Evolutionary conservation across 805 yeast genomes (phyloP), one percentile per base, ranked within the genome.

Genomic region (Lachancea sp.): DNA sequence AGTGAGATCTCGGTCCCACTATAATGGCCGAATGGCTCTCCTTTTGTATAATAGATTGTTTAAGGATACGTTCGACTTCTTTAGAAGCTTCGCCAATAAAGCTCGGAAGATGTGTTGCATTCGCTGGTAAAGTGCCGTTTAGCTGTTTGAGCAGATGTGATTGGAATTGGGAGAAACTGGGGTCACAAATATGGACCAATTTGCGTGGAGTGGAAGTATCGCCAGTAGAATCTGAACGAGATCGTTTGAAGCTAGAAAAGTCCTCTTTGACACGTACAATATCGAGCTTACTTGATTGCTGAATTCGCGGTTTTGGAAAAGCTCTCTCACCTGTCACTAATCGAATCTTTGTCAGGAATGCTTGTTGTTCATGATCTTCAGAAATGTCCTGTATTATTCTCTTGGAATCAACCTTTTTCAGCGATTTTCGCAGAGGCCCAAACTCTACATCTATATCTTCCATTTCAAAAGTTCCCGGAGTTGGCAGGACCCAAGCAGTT

Each of bases 21-120:
- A 90, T 44, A 5, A 90, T 64, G 9, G 80, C 75, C 2, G 97
- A 90, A 55, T 85, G 87, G 5, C 95, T 89, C 46, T 87, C 92
- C 21, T 75, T 71, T 45, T 75, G 75, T 18, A 67, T 64, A 1
- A 88, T 70, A 0, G 95, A 80, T 45, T 78, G 78, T 36, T 75
- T 76, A 37, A 89, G 55, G 48, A 85, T 58, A 9, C 66, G 63
- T 45, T 72, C 74, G 1, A 89, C 56, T 46, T 83, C 83, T 1
- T 63, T 45, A 30, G 56, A 49, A 3, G 52, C 45, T 8, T 48
- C 54, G 21, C 39, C 38, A 16, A 60, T 36, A 41, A 49, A 54
- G 6, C 49, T 38, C 12, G 49, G 54, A 3, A 56, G 37, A 12
- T 26, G 48, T 5, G 46, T 39, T 17, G 55, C 51, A 3, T 45